These are phyloP conservation scores for Coniella vitis DNA, from an alignment of 2,329 filamentous ascomycete genomes.

Conservation along the genomic window DNA sequence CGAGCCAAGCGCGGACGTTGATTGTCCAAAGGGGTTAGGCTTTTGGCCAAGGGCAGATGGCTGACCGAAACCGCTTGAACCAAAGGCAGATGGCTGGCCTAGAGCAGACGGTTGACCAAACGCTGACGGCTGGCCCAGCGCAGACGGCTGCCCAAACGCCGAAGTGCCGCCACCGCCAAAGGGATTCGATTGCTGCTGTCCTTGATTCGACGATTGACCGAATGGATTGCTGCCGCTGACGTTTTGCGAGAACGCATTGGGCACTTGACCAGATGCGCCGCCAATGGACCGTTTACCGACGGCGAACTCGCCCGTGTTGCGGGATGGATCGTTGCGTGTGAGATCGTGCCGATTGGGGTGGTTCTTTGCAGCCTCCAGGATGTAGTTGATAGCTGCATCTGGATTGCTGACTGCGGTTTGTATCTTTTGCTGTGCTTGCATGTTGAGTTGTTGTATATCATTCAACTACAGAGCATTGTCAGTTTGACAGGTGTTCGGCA, in stretches of 20 bases:
- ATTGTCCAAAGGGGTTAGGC: conserved; percentile 28
- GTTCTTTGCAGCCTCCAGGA: conserved; percentile 57
- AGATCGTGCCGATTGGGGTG: conserved; percentile 71
- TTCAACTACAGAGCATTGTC: conserved; percentile 39
- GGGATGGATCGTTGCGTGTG: conserved; percentile 38
- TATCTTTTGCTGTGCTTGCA: conserved; percentile 64
- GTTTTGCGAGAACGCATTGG: conserved; percentile 29
- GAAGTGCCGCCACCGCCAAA: conserved; percentile 32
- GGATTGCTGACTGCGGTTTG: conserved; percentile 62
- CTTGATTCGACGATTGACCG: conserved; percentile 33
- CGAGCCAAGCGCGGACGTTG: conserved; percentile 29
- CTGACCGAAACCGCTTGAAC: conserved; percentile 14
- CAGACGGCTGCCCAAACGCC: conserved; percentile 23
- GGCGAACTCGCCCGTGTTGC: conserved; percentile 38
- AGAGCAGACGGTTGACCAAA: conserved; percentile 34
- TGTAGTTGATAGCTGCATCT: conserved; percentile 64
- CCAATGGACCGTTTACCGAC: conserved; percentile 29
- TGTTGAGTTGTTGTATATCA: conserved; percentile 54
- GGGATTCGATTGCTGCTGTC: conserved; percentile 25
- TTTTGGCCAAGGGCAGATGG: conserved; percentile 25
- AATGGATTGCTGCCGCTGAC: conserved; percentile 24
- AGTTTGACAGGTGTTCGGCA: neutral
- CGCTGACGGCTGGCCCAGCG: conserved; percentile 17
- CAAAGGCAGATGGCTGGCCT: conserved; percentile 23
- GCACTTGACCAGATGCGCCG: neutral